Evolutionary conservation across 2,329 filamentous ascomycete species (phyloP), one percentile per base, ranked within the genome.

Genomic region (Zymoseptoria crescenta): DNA sequence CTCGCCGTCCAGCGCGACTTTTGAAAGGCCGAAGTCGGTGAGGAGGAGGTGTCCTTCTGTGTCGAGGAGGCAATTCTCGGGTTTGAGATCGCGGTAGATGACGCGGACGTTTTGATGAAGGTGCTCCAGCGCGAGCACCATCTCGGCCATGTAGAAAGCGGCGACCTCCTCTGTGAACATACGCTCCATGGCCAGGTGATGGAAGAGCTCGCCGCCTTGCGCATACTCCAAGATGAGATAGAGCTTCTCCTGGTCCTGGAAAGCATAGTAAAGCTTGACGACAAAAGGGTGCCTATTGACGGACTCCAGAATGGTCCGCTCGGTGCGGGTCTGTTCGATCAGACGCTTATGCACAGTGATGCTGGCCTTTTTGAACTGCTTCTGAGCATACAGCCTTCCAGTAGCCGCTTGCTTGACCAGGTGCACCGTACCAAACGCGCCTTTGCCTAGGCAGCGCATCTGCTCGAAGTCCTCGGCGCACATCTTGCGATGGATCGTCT

Each of bases 191-290:
- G 87, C 90, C 27, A 99, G 81, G 70, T 97, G 93, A n/a, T 89
- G 91, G 73, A 99, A 99, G 5, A 99, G 81, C 75, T 99, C 95
- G 58, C 95, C 94, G 45, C 95, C 95, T 74, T 96, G 90, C 4
- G 94, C 94, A 74, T 99, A 99, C 76, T 99, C 93, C 24, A 99
- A 84, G 65, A 99, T 97, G 52, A 99, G 80, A 72, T 99, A 99
- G 35, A 99, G 84, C 77, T 96, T 96, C 79, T 96, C 92, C 66
- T 91, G 91, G 71, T 99, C 94, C 75, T 99, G 94, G 75, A 99
- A 99, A 21, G 94, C 94, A 70, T 99, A 99, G 76, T 89, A 99
- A 19, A 99, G 83, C 76, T 97, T 97, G 65, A 99, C 94, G 53
- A 99, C 92, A 72, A 99, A 99, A 0, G 94, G 93, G 74, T 99